A percentile compares a stretch with the other conserved stretches of the same genome.
Evolutionary conservation across 129 eudicot genomes (phyloP).

Genomic region (Flaveria sonorensis): DNA sequence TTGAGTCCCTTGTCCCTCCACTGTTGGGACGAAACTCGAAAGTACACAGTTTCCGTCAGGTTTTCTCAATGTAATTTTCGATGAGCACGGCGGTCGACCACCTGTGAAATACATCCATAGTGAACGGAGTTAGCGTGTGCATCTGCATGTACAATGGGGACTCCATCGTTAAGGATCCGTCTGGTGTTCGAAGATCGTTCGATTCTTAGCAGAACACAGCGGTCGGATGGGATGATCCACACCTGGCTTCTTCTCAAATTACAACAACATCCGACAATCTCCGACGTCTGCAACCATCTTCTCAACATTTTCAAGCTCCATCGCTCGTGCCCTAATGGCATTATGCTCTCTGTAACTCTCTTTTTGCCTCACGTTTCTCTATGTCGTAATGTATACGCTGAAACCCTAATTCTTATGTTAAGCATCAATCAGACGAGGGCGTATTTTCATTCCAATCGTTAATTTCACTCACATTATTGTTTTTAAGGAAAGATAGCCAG

Average conservation of each 20-base stretch:
- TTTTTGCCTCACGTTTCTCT: neutral
- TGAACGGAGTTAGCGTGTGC: neutral
- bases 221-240: conserved; percentile 60
- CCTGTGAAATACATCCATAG: neutral
- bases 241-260: conserved; percentile 75
- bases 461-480: neutral
- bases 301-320: conserved; percentile 62
- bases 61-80: neutral
- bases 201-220: conserved; percentile 60
- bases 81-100: conserved; percentile 26
- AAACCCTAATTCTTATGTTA: conserved; percentile 24
- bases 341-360: conserved; percentile 67
- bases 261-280: conserved; percentile 49
- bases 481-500: neutral
- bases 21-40: too few species aligned
- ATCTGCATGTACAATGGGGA: conserved; percentile 42
- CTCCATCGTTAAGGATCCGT: conserved; percentile 46
- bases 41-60: too few species aligned
- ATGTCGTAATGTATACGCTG: conserved; percentile 7
- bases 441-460: neutral
- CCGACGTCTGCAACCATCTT: conserved; percentile 57
- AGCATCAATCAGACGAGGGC: neutral
- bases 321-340: conserved; percentile 84
- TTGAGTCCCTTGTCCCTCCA: too few species aligned
- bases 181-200: conserved; percentile 59